These are phyloP conservation scores for Infundibulicybe gibba DNA, from an alignment of 768 basidiomycete species.

Conservation along the genomic window DNA sequence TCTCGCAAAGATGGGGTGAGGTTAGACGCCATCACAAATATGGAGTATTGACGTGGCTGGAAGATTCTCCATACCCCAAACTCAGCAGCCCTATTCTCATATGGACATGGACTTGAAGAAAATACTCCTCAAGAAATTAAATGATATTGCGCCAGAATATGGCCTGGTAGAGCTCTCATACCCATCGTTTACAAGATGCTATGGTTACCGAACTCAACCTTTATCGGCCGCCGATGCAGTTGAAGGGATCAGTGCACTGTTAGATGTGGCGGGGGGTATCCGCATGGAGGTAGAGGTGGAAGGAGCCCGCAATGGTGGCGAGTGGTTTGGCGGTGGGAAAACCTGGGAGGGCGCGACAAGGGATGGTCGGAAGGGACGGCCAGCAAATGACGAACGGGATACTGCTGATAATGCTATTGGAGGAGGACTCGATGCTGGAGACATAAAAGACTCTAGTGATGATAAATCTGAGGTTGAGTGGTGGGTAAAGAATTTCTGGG, in stretches of 20 bases:
- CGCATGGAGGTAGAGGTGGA: constrained; percentile 87
- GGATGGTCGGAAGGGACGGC: constrained; percentile 16
- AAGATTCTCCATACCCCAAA: constrained; percentile 92
- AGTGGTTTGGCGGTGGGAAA: constrained; percentile 89
- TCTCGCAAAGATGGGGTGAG: constrained; percentile 96
- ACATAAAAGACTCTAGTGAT: constrained; percentile 17
- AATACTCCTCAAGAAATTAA: constrained; percentile 74
- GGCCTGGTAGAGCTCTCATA: constrained; percentile 92
- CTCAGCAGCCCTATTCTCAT: constrained; percentile 89
- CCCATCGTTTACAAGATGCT: constrained; percentile 90
- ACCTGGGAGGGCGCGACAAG: constrained; percentile 58
- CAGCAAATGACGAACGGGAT: constrained; percentile 14
- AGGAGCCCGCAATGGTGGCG: constrained; percentile 85
- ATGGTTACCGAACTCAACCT: constrained; percentile 85
- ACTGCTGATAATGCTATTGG: background rate
- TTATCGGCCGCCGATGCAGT: constrained; percentile 92
- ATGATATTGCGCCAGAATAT: constrained; percentile 90
- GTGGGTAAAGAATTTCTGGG: constrained; percentile 96
- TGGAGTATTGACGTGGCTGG: background rate
- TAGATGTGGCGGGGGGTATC: constrained; percentile 92
- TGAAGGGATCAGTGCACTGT: constrained; percentile 80
- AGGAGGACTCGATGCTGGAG: background rate
- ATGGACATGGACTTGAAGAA: constrained; percentile 97
- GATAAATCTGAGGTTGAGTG: constrained; percentile 50
- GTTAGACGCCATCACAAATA: background rate